phyloP scores from a whole-genome alignment of 148 eudicot genomes.

The Chenopodium berlandieri region DNA sequence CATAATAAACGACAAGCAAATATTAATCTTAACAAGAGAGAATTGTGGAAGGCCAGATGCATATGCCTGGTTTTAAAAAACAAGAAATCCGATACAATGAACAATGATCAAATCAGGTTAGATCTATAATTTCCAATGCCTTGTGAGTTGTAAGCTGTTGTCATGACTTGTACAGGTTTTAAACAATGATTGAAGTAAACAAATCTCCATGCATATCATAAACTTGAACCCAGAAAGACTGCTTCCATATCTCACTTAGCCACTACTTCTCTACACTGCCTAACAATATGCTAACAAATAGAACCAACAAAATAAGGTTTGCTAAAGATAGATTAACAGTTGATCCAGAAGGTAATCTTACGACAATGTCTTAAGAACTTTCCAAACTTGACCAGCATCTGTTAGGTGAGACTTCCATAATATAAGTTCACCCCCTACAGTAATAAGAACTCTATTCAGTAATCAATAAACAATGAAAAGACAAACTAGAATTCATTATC shows the following conservation, averaged over 20 bases:
- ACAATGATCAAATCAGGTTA: not conserved
- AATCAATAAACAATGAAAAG: not conserved
- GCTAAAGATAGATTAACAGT: not conserved
- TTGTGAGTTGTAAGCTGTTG: not conserved
- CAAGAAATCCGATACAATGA: not conserved
- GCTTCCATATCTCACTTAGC: not conserved
- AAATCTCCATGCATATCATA: constrained; percentile 1
- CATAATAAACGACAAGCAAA: not conserved
- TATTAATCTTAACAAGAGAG: not conserved
- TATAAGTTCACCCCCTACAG: constrained; percentile 81
- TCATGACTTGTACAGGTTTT: not conserved
- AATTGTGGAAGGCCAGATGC: not conserved
- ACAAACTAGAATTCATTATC: not conserved
- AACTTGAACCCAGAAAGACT: not conserved
- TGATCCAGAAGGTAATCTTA: constrained; percentile 40
- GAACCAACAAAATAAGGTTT: not conserved
- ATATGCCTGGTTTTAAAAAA: not conserved
- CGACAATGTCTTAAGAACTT: constrained; percentile 82
- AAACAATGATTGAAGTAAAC: not conserved
- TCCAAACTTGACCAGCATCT: constrained; percentile 78
- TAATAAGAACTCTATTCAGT: constrained; percentile 24
- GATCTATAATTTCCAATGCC: not conserved
- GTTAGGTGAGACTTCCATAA: constrained; percentile 71
- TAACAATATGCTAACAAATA: not conserved
- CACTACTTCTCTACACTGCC: not conserved